phyloP scores from a whole-genome alignment of 1,139 yeast genomes.

The Pichia cactophila region DNA sequence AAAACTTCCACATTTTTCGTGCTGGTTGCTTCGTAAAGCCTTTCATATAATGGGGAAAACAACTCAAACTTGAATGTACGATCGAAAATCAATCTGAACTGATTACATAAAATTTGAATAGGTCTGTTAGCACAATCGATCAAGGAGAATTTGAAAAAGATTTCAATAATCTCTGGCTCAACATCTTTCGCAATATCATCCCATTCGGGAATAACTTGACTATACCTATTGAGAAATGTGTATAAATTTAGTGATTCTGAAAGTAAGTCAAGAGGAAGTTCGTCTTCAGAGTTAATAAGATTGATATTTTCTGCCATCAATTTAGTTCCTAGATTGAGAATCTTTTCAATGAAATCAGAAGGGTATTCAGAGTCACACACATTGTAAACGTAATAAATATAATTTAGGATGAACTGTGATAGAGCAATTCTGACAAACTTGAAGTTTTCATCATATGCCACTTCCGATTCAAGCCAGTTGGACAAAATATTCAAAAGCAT shows the following conservation, averaged over 20 bases:
- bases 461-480: constrained; percentile 54
- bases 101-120: constrained; percentile 30
- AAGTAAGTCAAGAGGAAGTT: constrained; percentile 31
- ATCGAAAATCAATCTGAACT: constrained; percentile 30
- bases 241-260: constrained; percentile 43
- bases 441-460: constrained; percentile 52
- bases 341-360: constrained; percentile 27
- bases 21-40: constrained; percentile 19
- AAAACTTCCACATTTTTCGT: constrained; percentile 30
- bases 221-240: constrained; percentile 26
- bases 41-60: constrained; percentile 15
- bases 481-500: constrained; percentile 50
- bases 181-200: constrained; percentile 26
- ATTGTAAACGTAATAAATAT: constrained; percentile 21
- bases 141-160: constrained; percentile 28
- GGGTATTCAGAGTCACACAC: constrained; percentile 22
- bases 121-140: constrained; percentile 29
- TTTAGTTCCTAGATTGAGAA: constrained; percentile 32
- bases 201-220: constrained; percentile 29
- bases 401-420: constrained; percentile 37
- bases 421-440: constrained; percentile 44
- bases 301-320: constrained; percentile 47
- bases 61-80: constrained; percentile 15
- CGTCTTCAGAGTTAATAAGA: constrained; percentile 28
- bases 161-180: constrained; percentile 35